Percentiles rank a stretch among this genome's conserved stretches.
These are phyloP conservation scores for Aspergillus tamarii DNA, from an alignment of 2,329 filamentous ascomycete species.

Conservation along the genomic window DNA sequence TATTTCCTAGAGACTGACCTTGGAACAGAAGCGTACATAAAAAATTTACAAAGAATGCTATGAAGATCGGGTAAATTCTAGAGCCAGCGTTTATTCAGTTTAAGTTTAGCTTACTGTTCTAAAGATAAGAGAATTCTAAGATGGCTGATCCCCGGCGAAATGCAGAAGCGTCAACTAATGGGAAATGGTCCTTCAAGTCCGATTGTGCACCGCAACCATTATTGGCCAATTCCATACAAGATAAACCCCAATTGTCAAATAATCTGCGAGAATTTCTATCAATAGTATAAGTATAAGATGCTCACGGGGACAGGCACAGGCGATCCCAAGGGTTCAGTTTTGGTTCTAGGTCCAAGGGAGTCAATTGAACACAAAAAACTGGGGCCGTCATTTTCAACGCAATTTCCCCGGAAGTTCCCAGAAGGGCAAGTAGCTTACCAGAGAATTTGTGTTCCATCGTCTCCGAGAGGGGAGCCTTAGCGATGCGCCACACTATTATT, in stretches of 20 bases:
- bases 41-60: not conserved
- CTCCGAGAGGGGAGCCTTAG: slow-evolving; percentile 8
- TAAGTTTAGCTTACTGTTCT: not conserved
- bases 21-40: not conserved
- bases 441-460: slow-evolving; percentile 2
- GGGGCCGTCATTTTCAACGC: not conserved
- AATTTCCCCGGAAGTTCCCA: slow-evolving; percentile 12
- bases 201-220: not conserved
- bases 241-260: not conserved
- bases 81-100: not conserved
- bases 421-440: slow-evolving; percentile 11
- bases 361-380: not conserved
- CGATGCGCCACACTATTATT: slow-evolving; percentile 3
- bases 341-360: not conserved
- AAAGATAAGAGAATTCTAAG: not conserved
- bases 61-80: not conserved
- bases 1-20: not conserved
- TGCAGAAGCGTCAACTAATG: not conserved
- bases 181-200: not conserved
- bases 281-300: slow-evolving; percentile 1
- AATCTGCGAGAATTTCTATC: not conserved
- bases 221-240: not conserved
- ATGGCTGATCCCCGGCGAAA: not conserved
- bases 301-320: slow-evolving; percentile 1
- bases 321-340: not conserved